These are phyloP conservation scores for Aaosphaeria arxii DNA, from an alignment of 2,329 filamentous ascomycete species.

Conservation along the genomic window DNA sequence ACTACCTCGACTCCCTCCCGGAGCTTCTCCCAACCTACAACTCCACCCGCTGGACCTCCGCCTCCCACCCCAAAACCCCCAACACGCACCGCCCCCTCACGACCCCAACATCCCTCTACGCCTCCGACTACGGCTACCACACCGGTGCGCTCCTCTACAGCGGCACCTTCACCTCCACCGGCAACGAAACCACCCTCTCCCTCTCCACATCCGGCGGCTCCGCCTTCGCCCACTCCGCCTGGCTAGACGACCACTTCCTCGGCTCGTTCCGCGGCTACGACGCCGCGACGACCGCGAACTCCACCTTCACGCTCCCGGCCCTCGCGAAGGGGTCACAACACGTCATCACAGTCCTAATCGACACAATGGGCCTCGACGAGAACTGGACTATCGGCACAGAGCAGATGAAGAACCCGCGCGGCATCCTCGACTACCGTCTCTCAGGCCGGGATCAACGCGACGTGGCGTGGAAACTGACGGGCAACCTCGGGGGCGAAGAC, in stretches of 20 bases:
- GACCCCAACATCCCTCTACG: constrained; percentile 64
- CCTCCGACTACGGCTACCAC: constrained; percentile 71
- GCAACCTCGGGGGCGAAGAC: constrained; percentile 64
- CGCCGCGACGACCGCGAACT: constrained; percentile 48
- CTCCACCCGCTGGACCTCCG: constrained; percentile 64
- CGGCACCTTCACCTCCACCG: constrained; percentile 64
- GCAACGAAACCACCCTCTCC: constrained; percentile 56
- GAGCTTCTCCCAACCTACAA: constrained; percentile 65
- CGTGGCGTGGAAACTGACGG: constrained; percentile 64
- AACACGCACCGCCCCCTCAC: constrained; percentile 57
- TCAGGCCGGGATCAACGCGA: constrained; percentile 45
- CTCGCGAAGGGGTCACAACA: constrained; percentile 53
- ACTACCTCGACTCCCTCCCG: constrained; percentile 67
- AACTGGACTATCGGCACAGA: constrained; percentile 55
- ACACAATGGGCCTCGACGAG: constrained; percentile 70
- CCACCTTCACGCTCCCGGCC: constrained; percentile 56
- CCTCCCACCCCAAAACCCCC: constrained; percentile 56
- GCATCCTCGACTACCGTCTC: constrained; percentile 61
- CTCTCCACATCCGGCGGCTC: constrained; percentile 64
- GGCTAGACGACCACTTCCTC: constrained; percentile 62
- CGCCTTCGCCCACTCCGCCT: constrained; percentile 65
- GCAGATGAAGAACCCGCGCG: constrained; percentile 60
- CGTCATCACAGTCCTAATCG: constrained; percentile 67
- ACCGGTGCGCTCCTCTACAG: constrained; percentile 67
- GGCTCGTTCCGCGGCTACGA: constrained; percentile 62